Evolutionary conservation across 805 yeast species (phyloP).

Genomic region (Zygosaccharomyces rouxii): DNA sequence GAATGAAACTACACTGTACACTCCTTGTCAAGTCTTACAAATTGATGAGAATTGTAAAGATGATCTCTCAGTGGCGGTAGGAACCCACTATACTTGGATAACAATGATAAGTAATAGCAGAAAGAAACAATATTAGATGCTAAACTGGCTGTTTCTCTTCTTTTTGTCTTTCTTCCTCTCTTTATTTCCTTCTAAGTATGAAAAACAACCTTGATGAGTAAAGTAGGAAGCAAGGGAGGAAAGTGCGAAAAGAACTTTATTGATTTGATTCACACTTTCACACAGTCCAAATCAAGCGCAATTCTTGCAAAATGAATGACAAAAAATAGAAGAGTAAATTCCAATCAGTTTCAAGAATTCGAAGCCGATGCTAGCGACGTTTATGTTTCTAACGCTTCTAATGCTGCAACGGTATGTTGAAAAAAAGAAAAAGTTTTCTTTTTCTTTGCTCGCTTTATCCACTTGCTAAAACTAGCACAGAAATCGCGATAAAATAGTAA

Average conservation of each 20-base stretch:
- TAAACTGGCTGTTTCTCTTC: background rate
- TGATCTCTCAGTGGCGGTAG: background rate
- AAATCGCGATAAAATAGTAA: background rate
- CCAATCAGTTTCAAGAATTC: too few species aligned
- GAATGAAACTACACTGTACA: background rate
- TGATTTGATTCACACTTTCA: too few species aligned
- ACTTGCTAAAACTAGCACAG: background rate
- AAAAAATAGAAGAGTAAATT: too few species aligned
- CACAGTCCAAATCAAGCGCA: too few species aligned
- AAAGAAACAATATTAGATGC: background rate
- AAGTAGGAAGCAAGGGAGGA: background rate
- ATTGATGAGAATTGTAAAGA: background rate
- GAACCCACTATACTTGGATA: background rate
- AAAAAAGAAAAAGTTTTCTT: background rate
- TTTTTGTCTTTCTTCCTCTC: constrained; percentile 2
- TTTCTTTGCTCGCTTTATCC: background rate
- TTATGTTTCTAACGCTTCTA: background rate
- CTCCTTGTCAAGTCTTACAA: background rate
- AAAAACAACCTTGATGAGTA: background rate
- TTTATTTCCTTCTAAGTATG: background rate
- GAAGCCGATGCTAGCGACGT: too few species aligned
- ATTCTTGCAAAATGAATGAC: too few species aligned
- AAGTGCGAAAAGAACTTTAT: background rate
- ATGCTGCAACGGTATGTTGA: background rate
- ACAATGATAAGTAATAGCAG: background rate